Percentiles rank a stretch among this genome's conserved stretches.
Conservation (phyloP, 495 filamentous ascomycete genomes). For the Cercophora newfieldiana region DNA sequence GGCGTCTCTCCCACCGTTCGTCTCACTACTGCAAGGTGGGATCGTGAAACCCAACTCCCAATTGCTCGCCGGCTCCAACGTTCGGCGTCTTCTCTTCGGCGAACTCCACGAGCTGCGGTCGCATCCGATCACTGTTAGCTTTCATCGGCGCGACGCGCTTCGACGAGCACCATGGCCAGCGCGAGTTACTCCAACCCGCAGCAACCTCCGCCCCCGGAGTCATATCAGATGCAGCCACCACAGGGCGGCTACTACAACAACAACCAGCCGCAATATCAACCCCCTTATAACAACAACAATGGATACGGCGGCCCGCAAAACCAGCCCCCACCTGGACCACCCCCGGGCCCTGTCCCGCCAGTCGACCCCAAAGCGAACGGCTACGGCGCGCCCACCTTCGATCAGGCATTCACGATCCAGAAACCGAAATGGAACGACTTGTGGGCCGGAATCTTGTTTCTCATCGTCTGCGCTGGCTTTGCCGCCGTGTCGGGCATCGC, state of each 20-base stretch:
- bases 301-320: conserved; percentile 12
- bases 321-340: conserved; percentile 21
- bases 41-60: neutral
- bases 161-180: conserved; percentile 20
- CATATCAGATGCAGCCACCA: conserved; percentile 31
- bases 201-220: conserved; percentile 26
- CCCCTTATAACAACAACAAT: conserved; percentile 25
- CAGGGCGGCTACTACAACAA: conserved; percentile 26
- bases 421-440: conserved; percentile 85
- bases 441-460: conserved; percentile 83
- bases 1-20: too few species aligned
- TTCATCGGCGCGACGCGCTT: neutral
- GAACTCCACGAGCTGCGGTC: neutral
- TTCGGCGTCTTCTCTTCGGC: neutral
- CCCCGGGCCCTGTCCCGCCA: conserved; percentile 8
- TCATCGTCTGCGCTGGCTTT: conserved; percentile 73
- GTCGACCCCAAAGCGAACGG: conserved; percentile 11
- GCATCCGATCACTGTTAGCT: neutral
- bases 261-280: conserved; percentile 7
- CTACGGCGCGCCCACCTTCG: conserved; percentile 49
- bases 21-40: neutral
- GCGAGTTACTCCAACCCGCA: conserved; percentile 27
- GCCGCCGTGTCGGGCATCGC: conserved; percentile 73
- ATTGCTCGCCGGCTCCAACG: neutral
- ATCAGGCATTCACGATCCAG: conserved; percentile 76